phyloP scores from a whole-genome alignment of 1,139 yeast species.

The Yamadazyma buinensis region DNA sequence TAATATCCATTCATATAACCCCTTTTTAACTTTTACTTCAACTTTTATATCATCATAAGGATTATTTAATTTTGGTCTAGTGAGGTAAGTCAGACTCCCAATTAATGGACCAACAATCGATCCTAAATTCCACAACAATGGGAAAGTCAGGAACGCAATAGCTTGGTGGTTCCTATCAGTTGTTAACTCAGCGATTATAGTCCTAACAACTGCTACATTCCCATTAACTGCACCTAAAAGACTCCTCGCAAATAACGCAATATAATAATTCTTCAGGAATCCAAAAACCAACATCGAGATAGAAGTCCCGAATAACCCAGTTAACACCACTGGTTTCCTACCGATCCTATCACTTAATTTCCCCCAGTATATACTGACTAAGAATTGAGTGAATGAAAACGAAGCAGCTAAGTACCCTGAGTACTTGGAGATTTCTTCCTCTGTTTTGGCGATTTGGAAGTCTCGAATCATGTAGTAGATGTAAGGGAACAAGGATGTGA shows the following conservation, averaged over 20 bases:
- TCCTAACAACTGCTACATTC: constrained; percentile 58
- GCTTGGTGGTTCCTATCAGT: constrained; percentile 56
- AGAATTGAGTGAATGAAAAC: constrained; percentile 52
- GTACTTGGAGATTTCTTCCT: constrained; percentile 51
- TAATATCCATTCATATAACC: constrained; percentile 10
- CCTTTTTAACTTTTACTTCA: background rate
- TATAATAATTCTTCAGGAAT: constrained; percentile 44
- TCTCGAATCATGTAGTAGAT: constrained; percentile 61
- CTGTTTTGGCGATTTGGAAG: constrained; percentile 48
- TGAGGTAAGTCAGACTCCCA: constrained; percentile 42
- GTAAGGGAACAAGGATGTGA: constrained; percentile 62
- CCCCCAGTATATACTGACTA: constrained; percentile 61
- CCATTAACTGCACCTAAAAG: constrained; percentile 59
- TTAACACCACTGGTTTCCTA: constrained; percentile 51
- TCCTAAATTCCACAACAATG: constrained; percentile 58
- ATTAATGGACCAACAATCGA: constrained; percentile 47
- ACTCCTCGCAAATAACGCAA: constrained; percentile 50
- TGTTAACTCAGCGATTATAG: constrained; percentile 59
- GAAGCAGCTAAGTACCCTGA: constrained; percentile 58
- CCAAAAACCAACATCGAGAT: constrained; percentile 50
- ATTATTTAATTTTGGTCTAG: constrained; percentile 21
- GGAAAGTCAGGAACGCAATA: constrained; percentile 56
- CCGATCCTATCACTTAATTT: constrained; percentile 51
- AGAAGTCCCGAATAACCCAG: constrained; percentile 51
- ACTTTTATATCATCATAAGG: constrained; percentile 1